Conservation (phyloP, 352 stramenopile genomes). For the Aphanomyces cochlioides region DNA sequence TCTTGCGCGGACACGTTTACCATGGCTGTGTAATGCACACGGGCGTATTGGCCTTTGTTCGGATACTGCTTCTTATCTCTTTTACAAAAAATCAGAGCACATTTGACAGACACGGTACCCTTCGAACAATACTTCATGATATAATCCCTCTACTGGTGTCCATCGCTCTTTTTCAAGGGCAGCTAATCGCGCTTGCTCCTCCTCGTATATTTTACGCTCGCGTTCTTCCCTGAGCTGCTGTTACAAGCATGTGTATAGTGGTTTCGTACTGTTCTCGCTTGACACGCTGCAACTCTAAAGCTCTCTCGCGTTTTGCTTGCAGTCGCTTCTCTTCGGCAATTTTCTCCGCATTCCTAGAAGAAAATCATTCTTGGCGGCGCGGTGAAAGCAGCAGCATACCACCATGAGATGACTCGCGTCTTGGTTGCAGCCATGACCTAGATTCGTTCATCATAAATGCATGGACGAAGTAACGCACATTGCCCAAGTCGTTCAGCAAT, state of each 20-base stretch:
- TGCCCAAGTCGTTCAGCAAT: constrained; percentile 57
- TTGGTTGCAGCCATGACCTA: constrained; percentile 20
- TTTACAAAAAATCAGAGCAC: neutral
- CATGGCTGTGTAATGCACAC: constrained; percentile 63
- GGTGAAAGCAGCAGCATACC: neutral
- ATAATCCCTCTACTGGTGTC: constrained; percentile 43
- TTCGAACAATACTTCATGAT: constrained; percentile 50
- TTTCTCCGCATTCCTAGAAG: constrained; percentile 59
- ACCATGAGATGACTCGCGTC: constrained; percentile 10
- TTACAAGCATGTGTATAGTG: too few relatives aligned
- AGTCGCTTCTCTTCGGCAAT: constrained; percentile 68
- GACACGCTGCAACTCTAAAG: constrained; percentile 39
- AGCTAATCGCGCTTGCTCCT: constrained; percentile 45
- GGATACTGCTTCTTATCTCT: constrained; percentile 60
- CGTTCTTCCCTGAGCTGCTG: constrained; percentile 36
- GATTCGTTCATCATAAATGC: neutral
- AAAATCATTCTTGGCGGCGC: neutral
- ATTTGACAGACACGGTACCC: neutral
- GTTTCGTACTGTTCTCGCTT: constrained; percentile 10
- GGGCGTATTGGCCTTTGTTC: constrained; percentile 54
- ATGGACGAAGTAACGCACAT: constrained; percentile 37
- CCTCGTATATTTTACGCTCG: constrained; percentile 43
- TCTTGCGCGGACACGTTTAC: neutral
- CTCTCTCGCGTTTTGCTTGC: constrained; percentile 49
- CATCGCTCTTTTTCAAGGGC: constrained; percentile 44